Evolutionary conservation across 2,329 filamentous ascomycete species (phyloP).

Genomic region (Tolypocladium nubicola): DNA sequence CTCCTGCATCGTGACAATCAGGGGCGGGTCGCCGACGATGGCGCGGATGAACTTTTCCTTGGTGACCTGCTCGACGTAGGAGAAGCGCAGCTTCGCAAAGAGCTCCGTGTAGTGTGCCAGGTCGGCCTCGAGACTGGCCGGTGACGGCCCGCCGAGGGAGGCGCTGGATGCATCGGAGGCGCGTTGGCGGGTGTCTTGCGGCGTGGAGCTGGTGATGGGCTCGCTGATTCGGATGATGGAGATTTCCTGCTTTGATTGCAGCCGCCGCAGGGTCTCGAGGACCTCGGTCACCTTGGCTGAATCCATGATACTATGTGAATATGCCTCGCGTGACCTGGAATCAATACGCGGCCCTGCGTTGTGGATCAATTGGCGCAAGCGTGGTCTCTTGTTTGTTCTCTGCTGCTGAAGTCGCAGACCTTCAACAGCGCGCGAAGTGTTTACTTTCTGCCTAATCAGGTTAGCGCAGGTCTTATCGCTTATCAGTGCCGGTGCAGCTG

Average conservation of each 20-base stretch:
- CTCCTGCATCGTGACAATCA: constrained; percentile 72
- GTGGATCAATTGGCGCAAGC: not conserved
- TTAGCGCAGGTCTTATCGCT: constrained; percentile 2
- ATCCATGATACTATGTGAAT: constrained; percentile 16
- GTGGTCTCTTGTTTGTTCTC: not conserved
- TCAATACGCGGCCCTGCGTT: not conserved
- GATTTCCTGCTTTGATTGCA: constrained; percentile 50
- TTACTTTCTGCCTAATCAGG: constrained; percentile 6
- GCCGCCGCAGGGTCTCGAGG: constrained; percentile 36
- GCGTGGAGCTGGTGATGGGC: constrained; percentile 49
- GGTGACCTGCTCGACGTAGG: constrained; percentile 95
- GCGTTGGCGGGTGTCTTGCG: constrained; percentile 33
- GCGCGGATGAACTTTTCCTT: constrained; percentile 95
- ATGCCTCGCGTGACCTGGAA: not conserved
- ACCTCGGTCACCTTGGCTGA: constrained; percentile 25
- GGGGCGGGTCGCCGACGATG: constrained; percentile 81
- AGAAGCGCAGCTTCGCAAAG: constrained; percentile 92
- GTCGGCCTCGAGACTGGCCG: constrained; percentile 71
- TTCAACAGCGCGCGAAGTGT: not conserved
- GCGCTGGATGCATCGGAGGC: constrained; percentile 63
- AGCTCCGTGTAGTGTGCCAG: constrained; percentile 87
- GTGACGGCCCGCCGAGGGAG: constrained; percentile 56
- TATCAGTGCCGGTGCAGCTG: not conserved
- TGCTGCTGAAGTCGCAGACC: not conserved
- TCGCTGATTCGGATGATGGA: constrained; percentile 70